Conservation (phyloP, 2,329 filamentous ascomycete species). For the Aspergillus bombycis region DNA sequence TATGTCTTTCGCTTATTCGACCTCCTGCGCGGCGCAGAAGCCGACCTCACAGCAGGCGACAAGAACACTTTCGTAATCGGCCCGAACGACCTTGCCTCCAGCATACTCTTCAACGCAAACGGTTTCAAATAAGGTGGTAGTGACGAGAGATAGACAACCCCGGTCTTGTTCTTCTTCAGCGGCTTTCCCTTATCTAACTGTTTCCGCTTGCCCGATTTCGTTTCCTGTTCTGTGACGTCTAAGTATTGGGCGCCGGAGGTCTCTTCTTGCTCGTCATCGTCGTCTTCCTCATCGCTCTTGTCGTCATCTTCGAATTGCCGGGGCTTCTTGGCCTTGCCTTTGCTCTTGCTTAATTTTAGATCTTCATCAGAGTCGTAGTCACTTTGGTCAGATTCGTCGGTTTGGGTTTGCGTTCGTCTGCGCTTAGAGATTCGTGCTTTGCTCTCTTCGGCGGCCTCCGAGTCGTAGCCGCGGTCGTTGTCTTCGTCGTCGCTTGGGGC, state of each 20-base stretch:
- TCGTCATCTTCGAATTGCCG: constrained; percentile 15
- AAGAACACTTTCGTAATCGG: constrained; percentile 50
- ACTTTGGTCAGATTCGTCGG: constrained; percentile 17
- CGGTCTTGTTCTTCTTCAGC: constrained; percentile 39
- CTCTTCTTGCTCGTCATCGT: constrained; percentile 12
- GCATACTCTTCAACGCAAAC: constrained; percentile 47
- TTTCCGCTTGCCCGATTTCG: constrained; percentile 20
- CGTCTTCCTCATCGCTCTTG: constrained; percentile 7
- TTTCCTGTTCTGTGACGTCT: constrained; percentile 14
- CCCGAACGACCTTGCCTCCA: constrained; percentile 44
- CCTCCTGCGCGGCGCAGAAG: constrained; percentile 25
- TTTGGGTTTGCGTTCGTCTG: constrained; percentile 22
- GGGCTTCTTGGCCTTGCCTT: constrained; percentile 11
- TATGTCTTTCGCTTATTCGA: constrained; percentile 49
- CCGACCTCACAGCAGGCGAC: constrained; percentile 37
- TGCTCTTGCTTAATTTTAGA: constrained; percentile 17
- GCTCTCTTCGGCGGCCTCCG: constrained; percentile 46
- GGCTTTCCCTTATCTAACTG: constrained; percentile 23
- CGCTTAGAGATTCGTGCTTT: constrained; percentile 40
- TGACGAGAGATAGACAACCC: constrained; percentile 50
- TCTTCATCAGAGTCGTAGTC: constrained; percentile 8
- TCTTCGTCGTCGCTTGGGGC: constrained; percentile 42
- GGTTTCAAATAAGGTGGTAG: constrained; percentile 53
- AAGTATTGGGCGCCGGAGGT: constrained; percentile 18
- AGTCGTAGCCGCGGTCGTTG: constrained; percentile 48